Evolutionary conservation across 1,139 yeast genomes (phyloP).

Genomic region (Hyphopichia wangnamkhiaoensis): DNA sequence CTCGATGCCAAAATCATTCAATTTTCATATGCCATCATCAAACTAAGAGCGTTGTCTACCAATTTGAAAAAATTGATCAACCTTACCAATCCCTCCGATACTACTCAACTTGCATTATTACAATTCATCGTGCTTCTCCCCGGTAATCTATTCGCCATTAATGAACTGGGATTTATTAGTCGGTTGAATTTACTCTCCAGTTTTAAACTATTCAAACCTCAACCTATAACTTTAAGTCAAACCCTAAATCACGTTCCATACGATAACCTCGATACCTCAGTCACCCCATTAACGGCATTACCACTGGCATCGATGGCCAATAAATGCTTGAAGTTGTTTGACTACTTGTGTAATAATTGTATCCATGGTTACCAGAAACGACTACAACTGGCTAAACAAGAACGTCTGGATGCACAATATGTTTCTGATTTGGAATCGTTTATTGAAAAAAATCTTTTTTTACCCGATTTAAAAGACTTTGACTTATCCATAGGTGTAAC

Average conservation of each 20-base stretch:
- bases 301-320: constrained; percentile 30
- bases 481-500: not conserved
- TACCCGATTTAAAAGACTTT: constrained; percentile 5
- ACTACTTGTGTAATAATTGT: constrained; percentile 38
- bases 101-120: constrained; percentile 24
- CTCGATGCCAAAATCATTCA: constrained; percentile 41
- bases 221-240: constrained; percentile 33
- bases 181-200: constrained; percentile 44
- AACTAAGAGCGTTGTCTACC: constrained; percentile 26
- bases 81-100: constrained; percentile 2
- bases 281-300: constrained; percentile 31
- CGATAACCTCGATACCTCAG: constrained; percentile 34
- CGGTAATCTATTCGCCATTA: constrained; percentile 51
- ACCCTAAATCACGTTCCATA: constrained; percentile 43
- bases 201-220: constrained; percentile 37
- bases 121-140: constrained; percentile 41
- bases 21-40: constrained; percentile 40
- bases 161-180: constrained; percentile 45
- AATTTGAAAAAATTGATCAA: constrained; percentile 16
- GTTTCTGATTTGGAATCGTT: constrained; percentile 9
- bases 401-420: constrained; percentile 15
- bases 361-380: constrained; percentile 50
- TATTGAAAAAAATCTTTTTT: not conserved
- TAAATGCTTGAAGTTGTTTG: constrained; percentile 39
- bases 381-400: constrained; percentile 42